Conservation (phyloP, 306 rosid genomes). For the Rubus parviflorus region DNA sequence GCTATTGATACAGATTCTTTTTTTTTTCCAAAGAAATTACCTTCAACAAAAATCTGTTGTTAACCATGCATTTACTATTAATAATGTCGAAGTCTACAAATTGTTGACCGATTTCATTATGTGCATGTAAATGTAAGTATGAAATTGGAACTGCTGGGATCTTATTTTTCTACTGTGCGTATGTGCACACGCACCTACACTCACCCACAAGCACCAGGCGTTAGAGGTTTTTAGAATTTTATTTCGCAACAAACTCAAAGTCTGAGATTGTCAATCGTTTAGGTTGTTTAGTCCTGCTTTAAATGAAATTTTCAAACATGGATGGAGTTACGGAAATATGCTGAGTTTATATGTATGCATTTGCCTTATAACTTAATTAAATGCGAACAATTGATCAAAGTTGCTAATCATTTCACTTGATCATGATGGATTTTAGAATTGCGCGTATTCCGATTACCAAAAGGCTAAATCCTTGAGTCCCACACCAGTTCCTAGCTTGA, state of each 20-base stretch:
- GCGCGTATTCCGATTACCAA: not conserved
- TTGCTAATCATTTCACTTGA: not conserved
- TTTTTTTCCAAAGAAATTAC: not conserved
- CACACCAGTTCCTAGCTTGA: not conserved
- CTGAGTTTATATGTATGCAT: not conserved
- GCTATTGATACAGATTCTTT: not conserved
- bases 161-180: not conserved
- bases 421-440: not conserved
- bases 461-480: constrained; percentile 9
- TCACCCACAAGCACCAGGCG: not conserved
- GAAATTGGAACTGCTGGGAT: not conserved
- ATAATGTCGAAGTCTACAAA: not conserved
- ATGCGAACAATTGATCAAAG: not conserved
- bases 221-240: not conserved
- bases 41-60: not conserved
- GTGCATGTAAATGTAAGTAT: not conserved
- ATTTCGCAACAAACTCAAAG: not conserved
- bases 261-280: not conserved
- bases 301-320: not conserved
- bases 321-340: not conserved
- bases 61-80: not conserved
- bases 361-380: not conserved
- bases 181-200: not conserved
- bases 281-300: not conserved
- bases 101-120: not conserved